Evolutionary conservation across 441 rosid species (phyloP), one percentile per base, ranked within the genome.

Genomic region (Oxalis stricta): DNA sequence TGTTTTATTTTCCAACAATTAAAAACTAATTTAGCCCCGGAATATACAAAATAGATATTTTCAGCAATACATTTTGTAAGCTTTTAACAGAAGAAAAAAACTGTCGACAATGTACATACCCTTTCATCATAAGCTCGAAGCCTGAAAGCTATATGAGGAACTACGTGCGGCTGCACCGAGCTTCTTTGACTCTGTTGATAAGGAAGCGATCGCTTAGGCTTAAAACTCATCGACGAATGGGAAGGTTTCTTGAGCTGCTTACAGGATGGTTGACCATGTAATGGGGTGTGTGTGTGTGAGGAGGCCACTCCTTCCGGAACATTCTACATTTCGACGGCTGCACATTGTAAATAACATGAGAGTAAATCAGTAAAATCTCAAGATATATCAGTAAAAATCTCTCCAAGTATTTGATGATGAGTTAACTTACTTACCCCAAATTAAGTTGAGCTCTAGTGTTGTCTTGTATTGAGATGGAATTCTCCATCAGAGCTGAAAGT

Each of bases 381-480:
- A n/a, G n/a, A n/a, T n/a, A n/a, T n/a, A n/a, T n/a, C n/a, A n/a
- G n/a, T n/a, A n/a, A n/a, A n/a, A n/a, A n/a, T n/a, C n/a, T n/a
- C n/a, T n/a, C n/a, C n/a, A n/a, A n/a, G n/a, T n/a, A n/a, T n/a
- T n/a, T n/a, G n/a, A n/a, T n/a, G n/a, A n/a, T n/a, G n/a, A n/a
- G n/a, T n/a, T n/a, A n/a, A n/a, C n/a, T n/a, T n/a, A n/a, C n/a
- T 48, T 69, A 80, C 84, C 84, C 89, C 48, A 74, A 55, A n/a
- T n/a, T 36, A 77, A 47, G 43, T 58, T 65, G 46, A 75, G 75
- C 61, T 81, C 91, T 35, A 77, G 60, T 0, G 85, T 70, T 8
- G 91, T 85, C 57, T 73, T 81, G 51, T 81, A 81, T 63, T 81
- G 91, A 48, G 67, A 60, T 35, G 91, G 91, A 46, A 81, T 63